Evolutionary conservation across 164 flowering plant genomes (phyloP).

Genomic region (Macadamia integrifolia): DNA sequence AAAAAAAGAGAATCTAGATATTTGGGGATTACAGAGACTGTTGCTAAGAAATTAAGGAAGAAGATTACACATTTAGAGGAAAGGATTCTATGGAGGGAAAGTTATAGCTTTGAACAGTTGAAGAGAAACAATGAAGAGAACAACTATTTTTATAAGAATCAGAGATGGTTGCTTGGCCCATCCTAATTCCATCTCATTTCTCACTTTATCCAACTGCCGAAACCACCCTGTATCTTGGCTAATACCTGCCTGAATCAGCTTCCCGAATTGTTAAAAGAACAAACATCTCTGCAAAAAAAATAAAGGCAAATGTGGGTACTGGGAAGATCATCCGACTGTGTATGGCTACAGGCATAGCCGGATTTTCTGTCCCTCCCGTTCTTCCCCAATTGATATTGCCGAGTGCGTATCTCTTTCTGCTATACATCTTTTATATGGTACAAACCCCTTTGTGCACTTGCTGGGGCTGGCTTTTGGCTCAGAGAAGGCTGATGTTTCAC

Average conservation of each 20-base stretch:
- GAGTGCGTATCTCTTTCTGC: constrained; percentile 33
- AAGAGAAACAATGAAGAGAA: too few species aligned
- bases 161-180: neutral
- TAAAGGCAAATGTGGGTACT: neutral
- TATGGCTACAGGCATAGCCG: constrained; percentile 33
- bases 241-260: neutral
- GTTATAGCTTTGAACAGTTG: too few species aligned
- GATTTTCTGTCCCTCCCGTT: constrained; percentile 32
- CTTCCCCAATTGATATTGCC: constrained; percentile 18
- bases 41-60: too few species aligned
- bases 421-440: constrained; percentile 61
- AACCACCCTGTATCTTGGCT: neutral
- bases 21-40: too few species aligned
- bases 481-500: constrained; percentile 25
- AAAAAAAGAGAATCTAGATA: too few species aligned
- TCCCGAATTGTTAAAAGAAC: neutral
- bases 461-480: constrained; percentile 10
- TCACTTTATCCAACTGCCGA: neutral
- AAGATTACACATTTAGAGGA: too few species aligned
- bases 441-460: constrained; percentile 41
- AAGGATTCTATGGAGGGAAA: too few species aligned
- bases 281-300: neutral
- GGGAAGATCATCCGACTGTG: neutral
- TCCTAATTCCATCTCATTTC: neutral
- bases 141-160: too few species aligned